Evolutionary conservation across 768 basidiomycete species (phyloP), one percentile per base, ranked within the genome.

Genomic region (Inosperma sp.): DNA sequence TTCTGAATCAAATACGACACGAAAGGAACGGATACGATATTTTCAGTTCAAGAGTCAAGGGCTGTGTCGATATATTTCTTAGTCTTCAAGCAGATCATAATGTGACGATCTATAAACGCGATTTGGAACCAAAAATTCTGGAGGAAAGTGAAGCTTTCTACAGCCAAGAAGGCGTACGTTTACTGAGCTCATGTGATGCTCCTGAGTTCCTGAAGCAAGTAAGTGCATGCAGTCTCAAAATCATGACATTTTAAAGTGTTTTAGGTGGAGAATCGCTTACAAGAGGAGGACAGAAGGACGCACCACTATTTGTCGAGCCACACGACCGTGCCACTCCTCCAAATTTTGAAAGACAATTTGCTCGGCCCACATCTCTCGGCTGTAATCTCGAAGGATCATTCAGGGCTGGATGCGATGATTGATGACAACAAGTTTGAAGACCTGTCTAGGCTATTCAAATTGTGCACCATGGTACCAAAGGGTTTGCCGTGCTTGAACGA

Each of bases 21-120:
- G 96, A 99, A 61, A 86, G 96, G 13, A 87, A 94, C 55, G 93
- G 93, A 21, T 88, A 87, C 62, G 80, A 80, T 39, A 92, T 98
- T 61, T 91, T 90, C 61, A 86, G 88, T n/a, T 91, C 92, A 2
- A 84, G 89, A 3, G 82, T 97, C 45, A 88, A 90, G 61, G 88
- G 86, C 57, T 92, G 88, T 55, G 84, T 94, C 17, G 89, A 93
- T 34, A 84, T 97, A 37, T 78, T 96, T 39, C 69, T 88, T 31
- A 78, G 84, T 50, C 77, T 98, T 23, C 69, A 75, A 8, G 74
- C 77, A 26, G 75, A 75, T 14, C 68, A 68, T 17, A 72, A 70
- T 16, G 76, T 71, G 30, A 83, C 83, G 0, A 79, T 93, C 5
- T 99, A 98, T 72, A 81, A 84, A 56, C 77, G 78, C 44, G 84